These are phyloP conservation scores for Xylaria sp. DNA, from an alignment of 2,329 filamentous ascomycete species.

Conservation along the genomic window DNA sequence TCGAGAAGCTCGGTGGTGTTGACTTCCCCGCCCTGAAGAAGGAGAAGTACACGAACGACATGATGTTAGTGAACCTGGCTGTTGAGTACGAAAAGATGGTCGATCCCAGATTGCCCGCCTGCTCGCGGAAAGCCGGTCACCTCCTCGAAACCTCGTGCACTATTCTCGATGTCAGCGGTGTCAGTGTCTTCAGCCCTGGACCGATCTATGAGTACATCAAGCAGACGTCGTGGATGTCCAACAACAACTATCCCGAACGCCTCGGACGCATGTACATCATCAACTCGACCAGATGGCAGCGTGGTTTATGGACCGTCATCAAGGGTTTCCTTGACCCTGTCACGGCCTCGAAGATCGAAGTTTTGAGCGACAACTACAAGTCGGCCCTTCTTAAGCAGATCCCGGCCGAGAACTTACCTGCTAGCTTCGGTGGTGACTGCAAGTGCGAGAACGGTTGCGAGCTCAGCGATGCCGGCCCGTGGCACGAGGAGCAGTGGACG, in stretches of 20 bases:
- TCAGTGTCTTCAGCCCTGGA: conserved; percentile 73
- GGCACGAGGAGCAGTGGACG: conserved; percentile 67
- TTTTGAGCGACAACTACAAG: conserved; percentile 77
- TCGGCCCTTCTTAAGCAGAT: conserved; percentile 79
- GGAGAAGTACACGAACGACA: conserved; percentile 76
- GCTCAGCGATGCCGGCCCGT: conserved; percentile 85
- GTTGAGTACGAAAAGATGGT: conserved; percentile 96
- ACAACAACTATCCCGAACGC: conserved; percentile 99
- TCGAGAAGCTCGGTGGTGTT: conserved; percentile 91
- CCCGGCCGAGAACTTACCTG: conserved; percentile 82
- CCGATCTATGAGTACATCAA: conserved; percentile 86
- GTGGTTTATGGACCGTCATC: conserved; percentile 82
- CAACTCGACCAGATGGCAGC: conserved; percentile 55
- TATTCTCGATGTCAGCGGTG: conserved; percentile 96
- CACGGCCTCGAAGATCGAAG: conserved; percentile 92
- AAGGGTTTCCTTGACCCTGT: conserved; percentile 96
- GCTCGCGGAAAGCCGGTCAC: conserved; percentile 82
- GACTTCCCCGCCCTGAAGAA: conserved; percentile 86
- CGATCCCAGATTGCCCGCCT: conserved; percentile 89
- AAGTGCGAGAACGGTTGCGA: conserved; percentile 76
- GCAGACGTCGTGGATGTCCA: conserved; percentile 80
- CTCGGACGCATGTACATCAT: conserved; percentile 95
- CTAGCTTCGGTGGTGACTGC: conserved; percentile 78
- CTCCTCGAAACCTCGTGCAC: conserved; percentile 97
- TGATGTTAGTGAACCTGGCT: conserved; percentile 94